Conservation (phyloP, 2,329 filamentous ascomycete species). For the Ilyonectria mors-panacis region DNA sequence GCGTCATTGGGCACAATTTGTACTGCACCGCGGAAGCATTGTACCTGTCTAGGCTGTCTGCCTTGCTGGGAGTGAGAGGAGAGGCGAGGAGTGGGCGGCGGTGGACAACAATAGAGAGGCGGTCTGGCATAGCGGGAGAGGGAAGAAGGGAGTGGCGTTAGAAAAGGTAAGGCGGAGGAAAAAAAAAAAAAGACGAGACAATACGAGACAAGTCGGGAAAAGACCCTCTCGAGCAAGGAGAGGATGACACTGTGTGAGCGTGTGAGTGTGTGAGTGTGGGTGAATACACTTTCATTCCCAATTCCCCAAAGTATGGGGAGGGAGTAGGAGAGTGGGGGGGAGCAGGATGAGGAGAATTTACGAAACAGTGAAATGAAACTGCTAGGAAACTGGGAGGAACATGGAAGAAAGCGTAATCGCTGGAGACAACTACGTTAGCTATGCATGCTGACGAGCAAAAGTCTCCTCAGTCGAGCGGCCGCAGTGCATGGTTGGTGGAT, state of each 20-base stretch:
- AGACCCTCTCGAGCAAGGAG: conserved; percentile 6
- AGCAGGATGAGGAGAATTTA: not conserved
- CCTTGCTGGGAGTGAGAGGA: conserved; percentile 17
- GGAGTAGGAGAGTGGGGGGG: not conserved
- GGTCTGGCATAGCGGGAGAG: conserved; percentile 20
- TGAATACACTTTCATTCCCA: not conserved
- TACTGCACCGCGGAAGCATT: conserved; percentile 6
- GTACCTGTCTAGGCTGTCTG: conserved; percentile 15
- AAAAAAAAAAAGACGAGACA: conserved; percentile 18
- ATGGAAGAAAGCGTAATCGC: not conserved
- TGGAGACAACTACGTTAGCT: not conserved
- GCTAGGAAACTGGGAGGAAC: not conserved
- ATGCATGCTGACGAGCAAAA: not conserved
- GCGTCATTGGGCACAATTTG: conserved; percentile 36
- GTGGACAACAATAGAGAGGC: conserved; percentile 25
- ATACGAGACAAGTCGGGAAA: conserved; percentile 10
- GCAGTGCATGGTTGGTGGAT: not conserved
- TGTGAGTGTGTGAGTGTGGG: not conserved
- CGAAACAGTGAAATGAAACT: not conserved
- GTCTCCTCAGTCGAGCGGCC: not conserved
- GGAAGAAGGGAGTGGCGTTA: conserved; percentile 21
- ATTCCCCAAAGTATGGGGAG: not conserved
- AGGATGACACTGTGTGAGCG: not conserved
- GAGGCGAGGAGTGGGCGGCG: conserved; percentile 8
- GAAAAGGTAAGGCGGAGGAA: not conserved